These are phyloP conservation scores for Mercurialis annua DNA, from an alignment of 345 rosid genomes.

Conservation along the genomic window DNA sequence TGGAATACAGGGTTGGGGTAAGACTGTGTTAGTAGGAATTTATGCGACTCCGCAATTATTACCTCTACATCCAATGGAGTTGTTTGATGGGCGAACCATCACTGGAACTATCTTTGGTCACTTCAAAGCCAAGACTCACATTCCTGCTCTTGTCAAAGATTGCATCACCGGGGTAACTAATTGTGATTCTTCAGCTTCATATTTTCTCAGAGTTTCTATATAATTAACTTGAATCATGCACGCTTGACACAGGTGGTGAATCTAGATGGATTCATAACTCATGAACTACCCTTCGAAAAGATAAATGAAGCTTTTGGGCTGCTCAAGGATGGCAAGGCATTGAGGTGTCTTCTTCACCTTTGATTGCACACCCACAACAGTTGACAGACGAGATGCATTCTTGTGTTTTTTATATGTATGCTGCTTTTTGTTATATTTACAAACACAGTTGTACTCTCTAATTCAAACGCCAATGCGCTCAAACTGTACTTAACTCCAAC, in stretches of 20 bases:
- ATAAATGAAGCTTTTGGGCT: constrained; percentile 36
- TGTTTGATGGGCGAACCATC: constrained; percentile 34
- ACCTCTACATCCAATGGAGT: constrained; percentile 44
- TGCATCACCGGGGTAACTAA: constrained; percentile 30
- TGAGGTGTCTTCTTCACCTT: constrained; percentile 36
- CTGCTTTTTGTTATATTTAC: too few species aligned
- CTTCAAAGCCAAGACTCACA: constrained; percentile 32
- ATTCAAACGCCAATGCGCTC: too few species aligned
- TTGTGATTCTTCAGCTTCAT: background rate
- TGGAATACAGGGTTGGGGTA: constrained; percentile 26
- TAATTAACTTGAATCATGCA: background rate
- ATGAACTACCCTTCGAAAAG: constrained; percentile 37
- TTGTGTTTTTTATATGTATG: too few species aligned
- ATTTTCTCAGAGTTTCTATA: too few species aligned
- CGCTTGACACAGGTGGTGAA: constrained; percentile 38
- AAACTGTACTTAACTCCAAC: too few species aligned
- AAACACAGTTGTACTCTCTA: too few species aligned
- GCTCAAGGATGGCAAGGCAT: constrained; percentile 34
- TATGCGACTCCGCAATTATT: constrained; percentile 15
- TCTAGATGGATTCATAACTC: constrained; percentile 28
- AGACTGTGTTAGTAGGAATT: constrained; percentile 23
- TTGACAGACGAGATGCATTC: too few species aligned
- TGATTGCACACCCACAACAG: too few species aligned
- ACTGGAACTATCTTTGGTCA: constrained; percentile 29
- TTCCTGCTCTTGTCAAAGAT: constrained; percentile 29